A percentile compares a stretch with the other conserved stretches of the same genome.
Evolutionary conservation across 163 green algal genomes (phyloP).

Genomic region (Volvox carteri): DNA sequence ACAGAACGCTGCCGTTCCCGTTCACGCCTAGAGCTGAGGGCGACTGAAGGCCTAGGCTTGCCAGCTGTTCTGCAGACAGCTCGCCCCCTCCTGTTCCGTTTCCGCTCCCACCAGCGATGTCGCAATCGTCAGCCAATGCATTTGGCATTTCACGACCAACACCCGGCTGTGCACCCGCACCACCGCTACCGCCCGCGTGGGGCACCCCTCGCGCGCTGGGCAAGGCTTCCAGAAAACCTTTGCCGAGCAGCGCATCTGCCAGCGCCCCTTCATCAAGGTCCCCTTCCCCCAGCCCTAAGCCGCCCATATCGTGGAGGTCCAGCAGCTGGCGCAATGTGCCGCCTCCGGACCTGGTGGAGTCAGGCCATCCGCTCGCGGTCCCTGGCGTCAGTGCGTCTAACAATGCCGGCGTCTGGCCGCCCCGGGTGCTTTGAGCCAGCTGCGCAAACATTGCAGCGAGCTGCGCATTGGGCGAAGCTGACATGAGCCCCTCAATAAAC

Average conservation of each 20-base stretch:
- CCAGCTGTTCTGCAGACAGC: slow-evolving; percentile 47
- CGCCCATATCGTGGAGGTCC: background rate
- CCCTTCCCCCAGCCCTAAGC: slow-evolving; percentile 18
- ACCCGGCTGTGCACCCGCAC: background rate
- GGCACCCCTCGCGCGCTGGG: slow-evolving; percentile 32
- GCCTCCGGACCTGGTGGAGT: slow-evolving; percentile 26
- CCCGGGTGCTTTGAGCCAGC: slow-evolving; percentile 45
- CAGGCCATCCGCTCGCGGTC: slow-evolving; percentile 17
- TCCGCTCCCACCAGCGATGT: background rate
- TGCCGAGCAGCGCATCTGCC: slow-evolving; percentile 40
- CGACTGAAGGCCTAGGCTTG: slow-evolving; percentile 42
- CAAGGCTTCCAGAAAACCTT: slow-evolving; percentile 29
- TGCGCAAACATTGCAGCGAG: slow-evolving; percentile 53
- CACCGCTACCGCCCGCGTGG: background rate
- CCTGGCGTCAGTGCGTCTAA: slow-evolving; percentile 27
- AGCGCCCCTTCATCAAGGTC: slow-evolving; percentile 23
- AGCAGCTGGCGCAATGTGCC: slow-evolving; percentile 27
- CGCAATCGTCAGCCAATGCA: background rate
- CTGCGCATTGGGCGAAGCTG: slow-evolving; percentile 44
- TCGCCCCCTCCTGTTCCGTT: background rate
- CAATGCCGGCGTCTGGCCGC: slow-evolving; percentile 36
- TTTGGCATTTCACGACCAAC: background rate
- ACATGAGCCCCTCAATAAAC: slow-evolving; percentile 35
- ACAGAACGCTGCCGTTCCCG: slow-evolving; percentile 46
- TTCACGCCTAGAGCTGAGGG: slow-evolving; percentile 21